Conservation (phyloP, 768 basidiomycete species). For the Trametes elegans region DNA sequence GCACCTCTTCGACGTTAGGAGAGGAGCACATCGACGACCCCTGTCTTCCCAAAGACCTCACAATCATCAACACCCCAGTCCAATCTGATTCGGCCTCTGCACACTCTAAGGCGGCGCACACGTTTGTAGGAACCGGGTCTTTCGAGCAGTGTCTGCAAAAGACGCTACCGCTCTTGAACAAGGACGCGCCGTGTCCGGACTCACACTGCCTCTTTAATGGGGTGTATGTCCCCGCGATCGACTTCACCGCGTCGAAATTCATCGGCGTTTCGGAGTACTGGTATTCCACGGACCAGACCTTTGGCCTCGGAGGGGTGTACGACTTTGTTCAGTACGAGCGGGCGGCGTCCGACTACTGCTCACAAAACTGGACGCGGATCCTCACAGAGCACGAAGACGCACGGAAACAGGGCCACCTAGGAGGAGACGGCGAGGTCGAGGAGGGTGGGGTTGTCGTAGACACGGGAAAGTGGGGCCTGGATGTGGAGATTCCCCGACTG, state of each 20-base stretch:
- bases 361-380: constrained; percentile 75
- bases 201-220: constrained; percentile 92
- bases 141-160: constrained; percentile 79
- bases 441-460: constrained; percentile 59
- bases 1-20: constrained; percentile 21
- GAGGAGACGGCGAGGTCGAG: constrained; percentile 64
- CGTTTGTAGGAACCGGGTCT: constrained; percentile 82
- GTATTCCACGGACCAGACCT: constrained; percentile 98
- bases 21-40: constrained; percentile 68
- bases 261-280: constrained; percentile 99
- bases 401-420: constrained; percentile 40
- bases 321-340: constrained; percentile 96
- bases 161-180: constrained; percentile 80
- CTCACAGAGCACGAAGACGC: constrained; percentile 59
- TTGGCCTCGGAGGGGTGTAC: constrained; percentile 92
- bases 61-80: constrained; percentile 53
- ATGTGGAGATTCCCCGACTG: constrained; percentile 79
- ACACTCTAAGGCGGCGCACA: constrained; percentile 54
- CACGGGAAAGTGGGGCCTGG: constrained; percentile 64
- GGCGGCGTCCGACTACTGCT: constrained; percentile 85
- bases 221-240: constrained; percentile 88
- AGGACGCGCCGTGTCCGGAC: constrained; percentile 77
- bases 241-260: constrained; percentile 90
- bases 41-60: constrained; percentile 80
- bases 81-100: constrained; percentile 37